These are phyloP conservation scores for Lasiosphaeria miniovina DNA, from an alignment of 495 filamentous ascomycete species.

Conservation along the genomic window DNA sequence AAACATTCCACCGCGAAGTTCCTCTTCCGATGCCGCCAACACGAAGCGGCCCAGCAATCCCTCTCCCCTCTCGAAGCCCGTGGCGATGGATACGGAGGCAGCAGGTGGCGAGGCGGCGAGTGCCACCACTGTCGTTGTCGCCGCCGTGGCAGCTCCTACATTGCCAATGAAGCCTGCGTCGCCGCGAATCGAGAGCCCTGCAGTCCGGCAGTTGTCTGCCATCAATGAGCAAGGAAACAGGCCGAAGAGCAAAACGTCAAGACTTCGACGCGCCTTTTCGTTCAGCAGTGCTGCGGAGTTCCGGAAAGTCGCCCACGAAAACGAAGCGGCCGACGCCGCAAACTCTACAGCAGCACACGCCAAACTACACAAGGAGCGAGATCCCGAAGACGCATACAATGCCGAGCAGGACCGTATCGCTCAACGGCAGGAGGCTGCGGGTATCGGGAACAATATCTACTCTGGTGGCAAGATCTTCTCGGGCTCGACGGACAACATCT, in stretches of 20 bases:
- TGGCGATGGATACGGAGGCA: constrained; percentile 52
- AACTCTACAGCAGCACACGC: constrained; percentile 44
- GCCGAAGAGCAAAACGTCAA: constrained; percentile 77
- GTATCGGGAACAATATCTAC: constrained; percentile 92
- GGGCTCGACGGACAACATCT: constrained; percentile 93
- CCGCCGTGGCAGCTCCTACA: constrained; percentile 28
- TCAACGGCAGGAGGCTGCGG: constrained; percentile 83
- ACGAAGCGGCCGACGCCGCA: constrained; percentile 43
- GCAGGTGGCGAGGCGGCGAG: constrained; percentile 30
- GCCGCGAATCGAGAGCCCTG: constrained; percentile 58
- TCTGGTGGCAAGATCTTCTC: constrained; percentile 82
- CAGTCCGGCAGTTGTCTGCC: constrained; percentile 75
- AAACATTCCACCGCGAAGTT: constrained; percentile 64
- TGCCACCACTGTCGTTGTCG: constrained; percentile 26
- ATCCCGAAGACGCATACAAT: constrained; percentile 62
- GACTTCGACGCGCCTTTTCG: constrained; percentile 88
- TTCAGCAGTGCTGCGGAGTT: constrained; percentile 96
- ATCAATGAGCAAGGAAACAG: constrained; percentile 70
- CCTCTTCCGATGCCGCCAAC: constrained; percentile 63
- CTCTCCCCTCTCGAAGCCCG: constrained; percentile 85
- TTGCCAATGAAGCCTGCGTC: constrained; percentile 33
- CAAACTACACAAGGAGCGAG: constrained; percentile 69
- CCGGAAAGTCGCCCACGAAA: constrained; percentile 67
- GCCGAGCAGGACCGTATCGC: constrained; percentile 88
- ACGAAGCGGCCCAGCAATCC: constrained; percentile 64